A percentile compares a stretch with the other conserved stretches of the same genome.
Conservation (phyloP, 257 asterid genomes). For the Solanum appendiculatum region DNA sequence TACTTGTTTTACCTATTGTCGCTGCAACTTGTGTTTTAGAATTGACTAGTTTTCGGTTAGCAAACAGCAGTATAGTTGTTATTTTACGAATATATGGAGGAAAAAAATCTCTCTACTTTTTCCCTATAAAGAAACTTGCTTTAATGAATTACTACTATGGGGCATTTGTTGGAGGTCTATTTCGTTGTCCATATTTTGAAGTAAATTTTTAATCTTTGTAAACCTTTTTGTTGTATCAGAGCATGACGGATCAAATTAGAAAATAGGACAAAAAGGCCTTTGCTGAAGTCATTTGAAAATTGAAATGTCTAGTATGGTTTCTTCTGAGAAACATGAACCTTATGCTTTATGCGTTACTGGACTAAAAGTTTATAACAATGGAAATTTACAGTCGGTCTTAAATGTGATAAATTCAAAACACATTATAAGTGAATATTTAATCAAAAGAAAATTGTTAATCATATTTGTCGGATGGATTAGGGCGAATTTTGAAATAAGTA, state of each 20-base stretch:
- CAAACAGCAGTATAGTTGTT: neutral
- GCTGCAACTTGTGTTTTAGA: neutral
- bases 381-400: neutral
- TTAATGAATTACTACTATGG: neutral
- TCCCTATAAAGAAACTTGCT: neutral
- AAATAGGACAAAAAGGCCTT: neutral
- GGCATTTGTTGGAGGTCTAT: neutral
- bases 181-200: neutral
- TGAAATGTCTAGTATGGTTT: neutral
- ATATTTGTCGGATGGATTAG: neutral
- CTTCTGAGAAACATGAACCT: neutral
- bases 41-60: neutral
- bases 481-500: neutral
- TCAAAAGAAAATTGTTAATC: neutral
- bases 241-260: neutral
- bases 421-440: neutral
- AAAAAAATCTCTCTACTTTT: neutral
- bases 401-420: neutral
- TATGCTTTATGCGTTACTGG: neutral
- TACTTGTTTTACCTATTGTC: neutral
- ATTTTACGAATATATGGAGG: neutral
- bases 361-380: neutral
- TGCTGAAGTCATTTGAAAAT: neutral
- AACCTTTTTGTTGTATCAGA: neutral
- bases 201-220: neutral